phyloP scores from a whole-genome alignment of 2,329 filamentous ascomycete genomes.

The Elsinoe necatrix region DNA sequence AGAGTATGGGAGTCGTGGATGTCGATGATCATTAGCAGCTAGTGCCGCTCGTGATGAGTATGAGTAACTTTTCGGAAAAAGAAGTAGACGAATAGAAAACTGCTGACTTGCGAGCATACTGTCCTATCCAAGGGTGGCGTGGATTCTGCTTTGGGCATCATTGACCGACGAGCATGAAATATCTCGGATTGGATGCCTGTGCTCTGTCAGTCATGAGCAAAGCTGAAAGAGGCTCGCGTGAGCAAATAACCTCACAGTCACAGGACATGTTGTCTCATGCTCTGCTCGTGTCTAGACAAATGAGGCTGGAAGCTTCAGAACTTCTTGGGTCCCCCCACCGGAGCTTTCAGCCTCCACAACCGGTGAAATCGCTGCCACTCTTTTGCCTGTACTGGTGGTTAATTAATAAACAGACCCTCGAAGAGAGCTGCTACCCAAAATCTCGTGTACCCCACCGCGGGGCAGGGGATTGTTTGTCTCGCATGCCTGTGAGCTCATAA shows the following conservation, averaged over 20 bases:
- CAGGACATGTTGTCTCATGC: neutral
- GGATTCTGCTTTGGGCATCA: neutral
- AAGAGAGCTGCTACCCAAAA: neutral
- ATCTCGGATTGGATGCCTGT: neutral
- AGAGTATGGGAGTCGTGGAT: conserved; percentile 9
- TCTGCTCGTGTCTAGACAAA: neutral
- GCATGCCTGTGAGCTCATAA: neutral
- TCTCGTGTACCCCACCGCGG: neutral
- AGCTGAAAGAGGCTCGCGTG: neutral
- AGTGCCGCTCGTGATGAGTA: neutral
- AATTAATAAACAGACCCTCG: neutral
- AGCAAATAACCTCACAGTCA: neutral
- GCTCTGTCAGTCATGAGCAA: neutral
- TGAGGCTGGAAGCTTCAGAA: neutral
- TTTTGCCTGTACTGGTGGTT: conserved; percentile 12
- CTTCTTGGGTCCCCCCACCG: neutral
- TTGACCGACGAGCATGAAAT: neutral
- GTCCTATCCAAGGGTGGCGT: neutral
- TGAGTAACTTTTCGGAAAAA: neutral
- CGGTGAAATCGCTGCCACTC: neutral
- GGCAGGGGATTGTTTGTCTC: neutral
- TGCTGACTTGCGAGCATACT: neutral
- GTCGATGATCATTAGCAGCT: conserved; percentile 8
- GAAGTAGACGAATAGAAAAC: neutral
- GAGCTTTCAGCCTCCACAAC: neutral